Evolutionary conservation across 1,139 yeast species (phyloP), one percentile per base, ranked within the genome.

Genomic region (Zygoascus hellenicus): DNA sequence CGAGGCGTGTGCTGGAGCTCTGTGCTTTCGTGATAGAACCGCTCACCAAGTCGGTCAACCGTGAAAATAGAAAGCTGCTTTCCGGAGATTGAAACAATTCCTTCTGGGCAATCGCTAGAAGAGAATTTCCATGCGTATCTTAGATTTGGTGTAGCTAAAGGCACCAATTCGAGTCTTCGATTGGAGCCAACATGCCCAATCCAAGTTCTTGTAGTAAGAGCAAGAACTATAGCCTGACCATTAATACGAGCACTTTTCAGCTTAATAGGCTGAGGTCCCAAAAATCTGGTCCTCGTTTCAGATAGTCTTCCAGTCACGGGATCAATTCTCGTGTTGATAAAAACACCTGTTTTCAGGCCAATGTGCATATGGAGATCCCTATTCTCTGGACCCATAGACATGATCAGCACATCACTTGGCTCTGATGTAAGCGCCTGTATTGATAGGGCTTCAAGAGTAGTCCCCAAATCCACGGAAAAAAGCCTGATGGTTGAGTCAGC

Each of bases 321-420:
- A 57, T 84, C 87, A 30, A 88, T 58, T 6, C 69, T 68, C 0
- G 88, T 77, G 29, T 82, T 70, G 2, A 83, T 81, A 65, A 84
- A 87, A 1, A 89, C 78, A 31, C 98, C 98, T 62, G 81, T 87
- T 22, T 71, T 76, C 72, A 90, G 72, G 1, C 97, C 97, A 45
- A 88, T 76, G 63, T 89, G 95, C 6, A 86, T 74, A 48, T 66
- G 69, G 3, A 67, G 54, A 3, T 58, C 53, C 13, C 47, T 48
- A 5, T 30, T 45, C 46, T 38, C 43, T 22, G 40, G 42, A 31
- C 38, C 43, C 70, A 70, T 68, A n/a, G 68, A 55, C 47, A 69
- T 59, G 2, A 83, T 64, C 14, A 75, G 64, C 39, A 83, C 65
- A 1, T 81, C 74, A 4, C 72, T 62, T 1, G 83, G 76, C 4